Evolutionary conservation across 352 stramenopile species (phyloP).

Genomic region (Phytophthora kernoviae): DNA sequence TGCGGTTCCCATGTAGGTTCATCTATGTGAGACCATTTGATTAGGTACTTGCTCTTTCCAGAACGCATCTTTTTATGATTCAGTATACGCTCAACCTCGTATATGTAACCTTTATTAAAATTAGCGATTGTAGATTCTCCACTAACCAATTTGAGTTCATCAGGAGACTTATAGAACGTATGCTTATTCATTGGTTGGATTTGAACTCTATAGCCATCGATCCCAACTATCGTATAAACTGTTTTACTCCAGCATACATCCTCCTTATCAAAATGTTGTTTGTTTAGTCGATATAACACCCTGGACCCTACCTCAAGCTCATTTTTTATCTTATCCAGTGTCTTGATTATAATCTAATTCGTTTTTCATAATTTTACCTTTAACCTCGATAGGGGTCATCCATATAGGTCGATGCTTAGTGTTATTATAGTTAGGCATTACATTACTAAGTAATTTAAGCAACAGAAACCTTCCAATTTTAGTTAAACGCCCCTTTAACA

Average conservation of each 20-base stretch:
- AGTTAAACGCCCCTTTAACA: conserved; percentile 34
- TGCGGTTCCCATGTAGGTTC: conserved; percentile 24
- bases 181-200: conserved; percentile 40
- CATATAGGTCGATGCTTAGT: conserved; percentile 32
- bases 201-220: conserved; percentile 26
- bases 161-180: conserved; percentile 20
- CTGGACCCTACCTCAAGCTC: conserved; percentile 11
- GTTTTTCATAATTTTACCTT: conserved; percentile 29
- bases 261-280: conserved; percentile 29
- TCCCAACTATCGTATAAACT: conserved; percentile 22
- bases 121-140: conserved; percentile 11
- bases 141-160: conserved; percentile 22
- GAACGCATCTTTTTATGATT: conserved; percentile 12
- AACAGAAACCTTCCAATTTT: no score
- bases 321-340: conserved; percentile 9
- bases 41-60: conserved; percentile 29
- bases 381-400: conserved; percentile 28
- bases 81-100: conserved; percentile 26
- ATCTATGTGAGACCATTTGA: conserved; percentile 29
- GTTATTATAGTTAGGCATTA: conserved; percentile 44
- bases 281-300: conserved; percentile 21
- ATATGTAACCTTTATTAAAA: conserved; percentile 19
- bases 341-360: conserved; percentile 34
- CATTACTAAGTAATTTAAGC: no score
- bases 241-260: conserved; percentile 16